Evolutionary conservation across 345 rosid genomes (phyloP).

Genomic region (Rhodamnia rubescens): DNA sequence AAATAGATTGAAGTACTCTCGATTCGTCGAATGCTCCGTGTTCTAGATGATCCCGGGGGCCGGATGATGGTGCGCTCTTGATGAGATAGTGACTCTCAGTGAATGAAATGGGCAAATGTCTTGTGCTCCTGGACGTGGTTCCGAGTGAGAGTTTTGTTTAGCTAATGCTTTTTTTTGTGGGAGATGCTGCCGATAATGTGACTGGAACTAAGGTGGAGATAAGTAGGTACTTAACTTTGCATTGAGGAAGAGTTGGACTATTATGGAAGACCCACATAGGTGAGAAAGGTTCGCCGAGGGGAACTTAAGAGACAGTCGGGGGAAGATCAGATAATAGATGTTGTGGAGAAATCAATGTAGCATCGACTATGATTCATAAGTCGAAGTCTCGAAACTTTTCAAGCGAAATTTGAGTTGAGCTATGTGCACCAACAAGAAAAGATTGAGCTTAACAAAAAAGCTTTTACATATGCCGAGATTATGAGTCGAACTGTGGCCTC

Average conservation of each 20-base stretch:
- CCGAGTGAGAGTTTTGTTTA: neutral
- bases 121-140: neutral
- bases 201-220: neutral
- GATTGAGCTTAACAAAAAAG: too few species aligned
- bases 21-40: neutral
- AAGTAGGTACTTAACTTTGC: neutral
- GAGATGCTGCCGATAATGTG: neutral
- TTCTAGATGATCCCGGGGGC: neutral
- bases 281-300: neutral
- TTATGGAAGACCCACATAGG: neutral
- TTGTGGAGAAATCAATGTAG: neutral
- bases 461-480: too few species aligned
- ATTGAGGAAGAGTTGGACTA: neutral
- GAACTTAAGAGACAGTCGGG: neutral
- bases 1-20: neutral
- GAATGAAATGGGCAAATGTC: neutral
- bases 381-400: neutral
- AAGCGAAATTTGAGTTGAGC: neutral
- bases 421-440: neutral
- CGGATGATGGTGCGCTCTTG: neutral
- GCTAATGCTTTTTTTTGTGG: neutral
- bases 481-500: too few species aligned
- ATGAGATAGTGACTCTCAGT: neutral
- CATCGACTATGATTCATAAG: neutral
- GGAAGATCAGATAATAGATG: neutral